Conservation (phyloP, 164 flowering plant genomes). For the Litsea cubeba region DNA sequence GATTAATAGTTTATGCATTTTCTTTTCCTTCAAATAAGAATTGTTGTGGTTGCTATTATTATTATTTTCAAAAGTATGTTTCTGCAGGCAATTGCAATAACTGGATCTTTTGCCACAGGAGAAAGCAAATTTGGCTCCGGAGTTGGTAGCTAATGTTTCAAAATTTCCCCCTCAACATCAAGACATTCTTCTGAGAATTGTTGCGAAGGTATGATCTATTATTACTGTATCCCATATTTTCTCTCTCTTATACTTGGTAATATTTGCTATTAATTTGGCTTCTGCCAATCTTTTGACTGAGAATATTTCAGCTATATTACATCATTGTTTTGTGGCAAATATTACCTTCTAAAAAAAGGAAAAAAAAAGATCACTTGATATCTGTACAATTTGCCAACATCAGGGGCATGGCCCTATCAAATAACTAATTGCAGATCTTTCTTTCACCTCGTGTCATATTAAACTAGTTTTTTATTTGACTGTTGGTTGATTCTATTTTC, state of each 20-base stretch:
- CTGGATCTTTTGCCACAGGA: conserved; percentile 39
- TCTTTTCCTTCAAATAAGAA: neutral
- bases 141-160: conserved; percentile 53
- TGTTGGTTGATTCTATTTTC: conserved; percentile 3
- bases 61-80: neutral
- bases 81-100: neutral
- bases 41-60: neutral
- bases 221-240: neutral
- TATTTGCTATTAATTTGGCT: neutral
- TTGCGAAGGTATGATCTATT: conserved; percentile 42
- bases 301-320: too few relatives aligned
- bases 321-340: too few relatives aligned
- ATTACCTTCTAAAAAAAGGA: too few relatives aligned
- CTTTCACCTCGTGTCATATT: neutral
- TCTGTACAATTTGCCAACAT: neutral
- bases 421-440: neutral
- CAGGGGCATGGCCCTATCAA: neutral
- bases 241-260: too few relatives aligned
- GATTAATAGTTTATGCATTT: neutral
- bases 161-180: conserved; percentile 84
- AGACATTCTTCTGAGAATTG: conserved; percentile 66
- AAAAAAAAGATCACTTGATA: neutral
- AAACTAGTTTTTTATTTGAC: conserved; percentile 2
- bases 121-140: conserved; percentile 66
- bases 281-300: neutral